These are phyloP conservation scores for Sapria himalayana DNA, from an alignment of 345 rosid species.

Conservation along the genomic window DNA sequence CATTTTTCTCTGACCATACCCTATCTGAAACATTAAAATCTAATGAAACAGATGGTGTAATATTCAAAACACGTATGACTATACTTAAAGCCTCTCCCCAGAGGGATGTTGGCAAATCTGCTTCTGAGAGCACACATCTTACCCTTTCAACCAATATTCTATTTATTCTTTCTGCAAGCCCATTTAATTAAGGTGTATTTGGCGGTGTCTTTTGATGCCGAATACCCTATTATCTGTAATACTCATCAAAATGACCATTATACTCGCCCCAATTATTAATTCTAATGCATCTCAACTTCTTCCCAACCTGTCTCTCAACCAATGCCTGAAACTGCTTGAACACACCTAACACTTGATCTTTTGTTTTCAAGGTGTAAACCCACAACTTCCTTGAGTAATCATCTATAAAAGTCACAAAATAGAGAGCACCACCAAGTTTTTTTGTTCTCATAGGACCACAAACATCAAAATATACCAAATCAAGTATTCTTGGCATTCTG, in stretches of 20 bases:
- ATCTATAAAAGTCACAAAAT: slow-evolving; percentile 4
- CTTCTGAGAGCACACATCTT: slow-evolving; percentile 1
- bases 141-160: background rate
- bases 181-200: background rate
- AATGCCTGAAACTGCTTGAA: background rate
- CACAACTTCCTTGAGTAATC: background rate
- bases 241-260: background rate
- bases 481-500: background rate
- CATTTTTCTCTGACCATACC: background rate
- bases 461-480: background rate
- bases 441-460: background rate
- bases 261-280: background rate
- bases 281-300: background rate
- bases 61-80: background rate
- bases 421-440: background rate
- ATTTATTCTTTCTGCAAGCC: background rate
- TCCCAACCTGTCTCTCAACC: background rate
- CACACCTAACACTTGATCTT: too few species aligned
- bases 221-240: background rate
- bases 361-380: background rate
- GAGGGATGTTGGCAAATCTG: background rate
- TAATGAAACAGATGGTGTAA: background rate
- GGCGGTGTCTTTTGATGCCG: background rate
- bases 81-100: slow-evolving; percentile 1
- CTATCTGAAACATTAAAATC: background rate